These are phyloP conservation scores for Suillus decipiens DNA, from an alignment of 768 basidiomycete genomes.

Conservation along the genomic window DNA sequence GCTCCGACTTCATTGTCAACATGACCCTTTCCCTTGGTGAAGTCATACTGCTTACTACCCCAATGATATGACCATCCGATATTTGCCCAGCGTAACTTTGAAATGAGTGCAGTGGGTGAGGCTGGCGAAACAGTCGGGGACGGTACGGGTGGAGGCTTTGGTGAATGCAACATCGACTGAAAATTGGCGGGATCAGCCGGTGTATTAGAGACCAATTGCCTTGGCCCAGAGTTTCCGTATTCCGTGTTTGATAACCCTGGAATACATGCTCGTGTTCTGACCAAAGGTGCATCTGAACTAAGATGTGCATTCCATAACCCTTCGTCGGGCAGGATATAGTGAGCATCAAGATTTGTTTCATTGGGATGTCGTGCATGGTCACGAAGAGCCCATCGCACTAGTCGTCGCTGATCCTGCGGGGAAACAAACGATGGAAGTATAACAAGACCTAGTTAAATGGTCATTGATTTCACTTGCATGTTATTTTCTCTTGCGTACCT, in stretches of 20 bases:
- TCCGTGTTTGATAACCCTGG: slow-evolving; percentile 16
- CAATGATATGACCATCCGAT: slow-evolving; percentile 97
- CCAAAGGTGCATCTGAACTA: slow-evolving; percentile 35
- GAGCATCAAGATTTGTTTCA: slow-evolving; percentile 86
- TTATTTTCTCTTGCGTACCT: neutral
- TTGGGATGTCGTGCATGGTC: slow-evolving; percentile 81
- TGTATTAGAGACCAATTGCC: slow-evolving; percentile 70
- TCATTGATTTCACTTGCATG: neutral
- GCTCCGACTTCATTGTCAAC: slow-evolving; percentile 58
- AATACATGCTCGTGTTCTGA: slow-evolving; percentile 39
- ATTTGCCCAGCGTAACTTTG: slow-evolving; percentile 91
- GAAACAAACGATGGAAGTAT: slow-evolving; percentile 77
- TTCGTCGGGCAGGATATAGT: slow-evolving; percentile 72
- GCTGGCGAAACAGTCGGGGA: slow-evolving; percentile 58
- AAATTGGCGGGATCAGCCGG: slow-evolving; percentile 64
- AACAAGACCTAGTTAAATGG: slow-evolving; percentile 69
- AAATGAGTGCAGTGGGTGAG: slow-evolving; percentile 56
- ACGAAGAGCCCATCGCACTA: slow-evolving; percentile 72
- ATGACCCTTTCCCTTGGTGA: slow-evolving; percentile 63
- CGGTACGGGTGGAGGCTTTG: slow-evolving; percentile 66
- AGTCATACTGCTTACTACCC: slow-evolving; percentile 95
- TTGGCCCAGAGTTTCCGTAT: slow-evolving; percentile 49
- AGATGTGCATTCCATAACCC: slow-evolving; percentile 78
- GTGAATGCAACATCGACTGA: slow-evolving; percentile 47
- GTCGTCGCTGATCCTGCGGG: slow-evolving; percentile 58